These are phyloP conservation scores for Candida tibetensis DNA, from an alignment of 805 yeast genomes.

Conservation along the genomic window DNA sequence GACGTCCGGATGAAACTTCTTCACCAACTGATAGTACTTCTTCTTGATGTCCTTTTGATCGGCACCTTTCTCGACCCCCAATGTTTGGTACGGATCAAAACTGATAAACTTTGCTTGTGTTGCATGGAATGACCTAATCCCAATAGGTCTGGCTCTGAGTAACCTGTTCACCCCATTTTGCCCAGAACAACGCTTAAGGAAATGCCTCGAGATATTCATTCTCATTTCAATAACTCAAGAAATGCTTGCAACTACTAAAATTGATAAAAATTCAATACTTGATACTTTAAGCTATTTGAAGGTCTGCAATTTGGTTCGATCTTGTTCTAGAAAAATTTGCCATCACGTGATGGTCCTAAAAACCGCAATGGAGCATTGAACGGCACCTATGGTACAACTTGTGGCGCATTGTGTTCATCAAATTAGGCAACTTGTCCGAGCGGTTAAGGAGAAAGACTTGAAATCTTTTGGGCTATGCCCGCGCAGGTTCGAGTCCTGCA, in stretches of 20 bases:
- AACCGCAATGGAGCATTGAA: too few species aligned
- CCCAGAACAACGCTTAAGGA: background rate
- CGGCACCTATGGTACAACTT: too few species aligned
- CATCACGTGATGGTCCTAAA: too few species aligned
- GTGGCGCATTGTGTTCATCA: too few species aligned
- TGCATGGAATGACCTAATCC: slow-evolving; percentile 41
- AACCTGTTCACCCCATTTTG: background rate
- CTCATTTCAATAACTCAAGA: background rate
- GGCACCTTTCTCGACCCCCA: slow-evolving; percentile 76
- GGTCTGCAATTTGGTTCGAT: too few species aligned
- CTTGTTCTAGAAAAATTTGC: slow-evolving; percentile 7
- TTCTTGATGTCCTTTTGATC: slow-evolving; percentile 85
- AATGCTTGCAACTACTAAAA: too few species aligned
- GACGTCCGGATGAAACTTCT: slow-evolving; percentile 93
- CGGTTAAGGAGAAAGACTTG: slow-evolving; percentile 16
- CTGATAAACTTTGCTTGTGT: slow-evolving; percentile 27
- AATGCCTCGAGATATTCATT: background rate
- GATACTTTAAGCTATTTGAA: too few species aligned
- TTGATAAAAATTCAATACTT: too few species aligned
- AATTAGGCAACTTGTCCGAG: slow-evolving; percentile 15
- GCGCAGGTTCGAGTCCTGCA: slow-evolving; percentile 18
- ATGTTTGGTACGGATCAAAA: slow-evolving; percentile 76
- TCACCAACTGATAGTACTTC: slow-evolving; percentile 90
- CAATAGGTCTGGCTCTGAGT: background rate
- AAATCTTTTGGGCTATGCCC: slow-evolving; percentile 16